Evolutionary conservation across 2,329 filamentous ascomycete species (phyloP), one percentile per base, ranked within the genome.

Genomic region (Cytospora paraplurivora): DNA sequence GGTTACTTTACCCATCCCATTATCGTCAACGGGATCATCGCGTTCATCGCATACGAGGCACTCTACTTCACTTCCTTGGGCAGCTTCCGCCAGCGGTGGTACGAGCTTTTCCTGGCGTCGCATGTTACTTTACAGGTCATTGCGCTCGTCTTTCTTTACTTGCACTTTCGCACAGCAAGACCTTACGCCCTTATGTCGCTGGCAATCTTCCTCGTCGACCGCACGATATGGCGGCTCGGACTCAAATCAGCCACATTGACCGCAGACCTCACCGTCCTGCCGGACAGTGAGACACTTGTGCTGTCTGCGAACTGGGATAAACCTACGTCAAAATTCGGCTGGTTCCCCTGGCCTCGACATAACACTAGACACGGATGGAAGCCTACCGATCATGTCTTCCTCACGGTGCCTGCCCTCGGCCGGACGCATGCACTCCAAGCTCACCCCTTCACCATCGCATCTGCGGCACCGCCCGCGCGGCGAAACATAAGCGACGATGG

Each of bases 391-490:
- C 87, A 89, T 71, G 79, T 88, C 56, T 89, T 89, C 72, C 71
- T 89, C 62, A 83, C 83, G 1, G 74, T 89, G 0, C 86, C 86
- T 0, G 75, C 74, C 0, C 77, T 89, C 7, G 81, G 81, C 1
- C 72, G 74, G 3, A 80, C 77, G 60, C 81, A 88, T 69, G 70
- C 75, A 3, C 71, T 88, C 1, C 87, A 89, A 73, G 79, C 86
- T 0, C 87, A 90, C 69, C 87, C 87, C 0, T 89, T 89, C 72
- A 89, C 86, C 10, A 88, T 90, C 61, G 82, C 86, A 17, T 88
- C 86, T 2, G 80, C 81, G 0, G 85, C 85, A 11, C 82, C 84
- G 1, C 41, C 51, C 38, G 13, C 11, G 1, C 3, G 19, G 4
- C 3, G 7, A 0, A 4, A 12, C 12, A 11, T 21, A 12, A 34